phyloP scores from a whole-genome alignment of 2,329 filamentous ascomycete species.

The Aspergillus bombycis region DNA sequence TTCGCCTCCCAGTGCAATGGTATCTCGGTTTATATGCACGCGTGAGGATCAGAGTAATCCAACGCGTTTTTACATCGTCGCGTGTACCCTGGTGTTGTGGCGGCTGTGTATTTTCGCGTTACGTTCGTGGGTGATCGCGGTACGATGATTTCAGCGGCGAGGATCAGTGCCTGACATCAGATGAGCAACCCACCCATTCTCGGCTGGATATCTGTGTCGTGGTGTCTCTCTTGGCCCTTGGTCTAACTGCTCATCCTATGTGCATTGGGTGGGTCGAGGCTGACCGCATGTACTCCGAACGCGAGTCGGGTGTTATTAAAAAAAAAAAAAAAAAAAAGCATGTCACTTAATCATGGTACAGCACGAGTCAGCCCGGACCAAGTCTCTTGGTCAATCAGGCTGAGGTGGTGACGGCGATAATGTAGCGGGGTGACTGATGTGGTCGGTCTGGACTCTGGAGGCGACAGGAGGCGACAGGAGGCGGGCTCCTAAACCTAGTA shows the following conservation, averaged over 20 bases:
- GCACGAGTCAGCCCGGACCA: neutral
- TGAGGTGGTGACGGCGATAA: slow-evolving; percentile 99
- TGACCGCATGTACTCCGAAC: neutral
- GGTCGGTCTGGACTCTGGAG: slow-evolving; percentile 99
- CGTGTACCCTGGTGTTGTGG: too few species aligned
- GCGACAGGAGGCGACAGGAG: slow-evolving; percentile 98
- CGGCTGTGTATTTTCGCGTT: neutral
- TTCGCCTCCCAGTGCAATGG: neutral
- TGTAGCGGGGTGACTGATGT: slow-evolving; percentile 99
- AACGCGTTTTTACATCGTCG: neutral
- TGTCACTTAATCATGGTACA: neutral
- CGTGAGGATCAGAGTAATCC: neutral
- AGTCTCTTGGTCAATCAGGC: neutral
- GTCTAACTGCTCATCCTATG: neutral
- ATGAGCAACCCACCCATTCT: neutral
- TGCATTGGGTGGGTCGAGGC: neutral
- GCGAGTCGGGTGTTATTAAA: neutral
- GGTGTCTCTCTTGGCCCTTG: neutral
- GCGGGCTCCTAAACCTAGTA: slow-evolving; percentile 91
- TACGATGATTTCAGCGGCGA: neutral
- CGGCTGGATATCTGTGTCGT: neutral
- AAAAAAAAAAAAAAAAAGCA: too few species aligned
- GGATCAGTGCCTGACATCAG: neutral
- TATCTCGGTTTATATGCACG: too few species aligned
- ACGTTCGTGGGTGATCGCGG: neutral